These are phyloP conservation scores for Cyamopsis tetragonoloba DNA, from an alignment of 306 rosid genomes.

Conservation along the genomic window DNA sequence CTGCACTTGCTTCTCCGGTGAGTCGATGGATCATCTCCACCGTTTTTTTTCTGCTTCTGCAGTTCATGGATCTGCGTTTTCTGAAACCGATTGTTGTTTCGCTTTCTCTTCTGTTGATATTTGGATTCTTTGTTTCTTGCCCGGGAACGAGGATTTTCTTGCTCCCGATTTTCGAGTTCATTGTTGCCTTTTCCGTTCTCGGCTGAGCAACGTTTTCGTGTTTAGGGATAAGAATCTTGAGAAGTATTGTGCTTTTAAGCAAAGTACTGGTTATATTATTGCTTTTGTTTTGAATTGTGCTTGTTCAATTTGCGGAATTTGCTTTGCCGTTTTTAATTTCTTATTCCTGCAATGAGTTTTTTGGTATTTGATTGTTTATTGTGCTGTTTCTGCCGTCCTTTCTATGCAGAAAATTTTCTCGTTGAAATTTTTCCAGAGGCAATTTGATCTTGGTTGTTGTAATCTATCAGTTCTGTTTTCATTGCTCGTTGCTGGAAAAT, in stretches of 20 bases:
- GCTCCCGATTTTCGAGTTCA: background rate
- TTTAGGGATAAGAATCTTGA: background rate
- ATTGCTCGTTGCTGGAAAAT: constrained; percentile 25
- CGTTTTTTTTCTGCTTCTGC: background rate
- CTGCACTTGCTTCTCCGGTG: constrained; percentile 28
- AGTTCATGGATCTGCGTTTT: constrained; percentile 26
- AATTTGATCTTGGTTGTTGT: constrained; percentile 13
- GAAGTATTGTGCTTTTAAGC: constrained; percentile 17
- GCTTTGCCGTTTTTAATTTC: background rate
- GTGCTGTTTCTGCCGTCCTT: background rate
- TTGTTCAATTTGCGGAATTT: constrained; percentile 17
- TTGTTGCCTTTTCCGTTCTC: background rate
- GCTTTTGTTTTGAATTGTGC: background rate
- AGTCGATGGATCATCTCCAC: constrained; percentile 23
- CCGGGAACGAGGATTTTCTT: constrained; percentile 1
- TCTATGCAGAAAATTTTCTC: constrained; percentile 36
- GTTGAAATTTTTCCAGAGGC: constrained; percentile 28
- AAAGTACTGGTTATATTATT: background rate
- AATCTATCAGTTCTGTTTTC: constrained; percentile 11
- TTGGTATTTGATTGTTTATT: constrained; percentile 18
- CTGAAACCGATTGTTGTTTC: constrained; percentile 3
- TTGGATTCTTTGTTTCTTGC: constrained; percentile 15
- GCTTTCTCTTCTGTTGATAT: background rate
- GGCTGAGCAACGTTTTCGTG: background rate
- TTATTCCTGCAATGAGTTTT: background rate